phyloP scores from a whole-genome alignment of 495 filamentous ascomycete genomes.

The Saxispiralis lemnorum region DNA sequence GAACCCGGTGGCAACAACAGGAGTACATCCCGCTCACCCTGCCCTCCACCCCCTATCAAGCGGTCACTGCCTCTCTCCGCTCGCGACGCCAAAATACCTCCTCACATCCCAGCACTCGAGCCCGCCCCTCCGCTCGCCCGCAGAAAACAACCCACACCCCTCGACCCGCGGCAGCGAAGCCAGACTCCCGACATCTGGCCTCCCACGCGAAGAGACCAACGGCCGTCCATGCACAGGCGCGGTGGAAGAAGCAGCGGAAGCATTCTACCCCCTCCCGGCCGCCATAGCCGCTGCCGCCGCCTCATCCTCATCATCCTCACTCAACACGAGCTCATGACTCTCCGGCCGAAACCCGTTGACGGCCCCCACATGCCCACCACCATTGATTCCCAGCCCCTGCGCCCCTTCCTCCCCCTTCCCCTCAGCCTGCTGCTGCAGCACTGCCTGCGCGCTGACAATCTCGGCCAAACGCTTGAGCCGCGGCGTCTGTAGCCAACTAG shows the following conservation, averaged over 20 bases:
- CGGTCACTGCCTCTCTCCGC: too few relatives aligned
- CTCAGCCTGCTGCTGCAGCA: slow-evolving; percentile 43
- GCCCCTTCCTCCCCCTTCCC: slow-evolving; percentile 5
- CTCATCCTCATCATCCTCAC: neutral
- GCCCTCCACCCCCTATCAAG: too few relatives aligned
- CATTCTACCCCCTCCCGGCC: neutral
- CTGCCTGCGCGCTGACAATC: slow-evolving; percentile 89
- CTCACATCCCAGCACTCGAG: too few relatives aligned
- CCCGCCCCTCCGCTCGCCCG: too few relatives aligned
- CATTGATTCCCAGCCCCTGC: neutral
- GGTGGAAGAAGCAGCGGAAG: neutral
- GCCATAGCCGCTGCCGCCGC: neutral
- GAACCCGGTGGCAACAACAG: too few relatives aligned
- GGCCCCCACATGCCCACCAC: neutral
- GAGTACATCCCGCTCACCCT: too few relatives aligned
- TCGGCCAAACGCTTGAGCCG: slow-evolving; percentile 86
- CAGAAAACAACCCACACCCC: neutral
- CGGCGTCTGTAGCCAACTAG: slow-evolving; percentile 92
- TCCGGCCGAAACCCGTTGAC: neutral
- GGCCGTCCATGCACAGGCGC: neutral
- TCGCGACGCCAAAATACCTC: too few relatives aligned
- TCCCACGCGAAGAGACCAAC: neutral
- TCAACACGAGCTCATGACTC: slow-evolving; percentile 1
- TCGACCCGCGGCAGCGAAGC: neutral
- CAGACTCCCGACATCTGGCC: neutral